Evolutionary conservation across 495 filamentous ascomycete genomes (phyloP), one percentile per base, ranked within the genome.

Genomic region (Letharia lupina): DNA sequence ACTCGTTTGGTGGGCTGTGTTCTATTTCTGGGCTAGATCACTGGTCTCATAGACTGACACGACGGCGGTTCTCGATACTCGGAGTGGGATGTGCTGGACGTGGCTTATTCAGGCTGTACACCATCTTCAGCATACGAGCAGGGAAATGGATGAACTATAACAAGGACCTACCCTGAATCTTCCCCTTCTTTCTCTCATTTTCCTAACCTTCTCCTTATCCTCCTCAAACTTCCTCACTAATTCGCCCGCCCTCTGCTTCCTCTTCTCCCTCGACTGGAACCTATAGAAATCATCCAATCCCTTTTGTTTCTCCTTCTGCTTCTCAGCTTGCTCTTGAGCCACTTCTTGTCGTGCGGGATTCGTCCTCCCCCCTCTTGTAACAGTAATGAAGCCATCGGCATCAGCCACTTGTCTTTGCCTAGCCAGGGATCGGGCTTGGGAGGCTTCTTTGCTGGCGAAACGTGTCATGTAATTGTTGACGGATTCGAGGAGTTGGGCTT

Each of bases 341-440:
- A 91, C 90, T 70, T 89, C 89, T 67, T 86, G 83, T 57, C 84
- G 79, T 23, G 90, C 90, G 12, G 89, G 87, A 16, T 89, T 91
- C 13, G 81, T 79, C 64, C 89, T 86, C 50, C 79, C 79, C 18
- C 92, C 93, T 64, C 88, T 82, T 6, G 87, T 89, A 40, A 98
- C 95, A 41, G 91, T 97, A 31, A 97, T 81, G 73, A 98, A 98
- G 13, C 94, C 94, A 76, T 98, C 95, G 72, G 91, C 91, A 73
- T 98, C 94, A 13, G 94, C 91, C 70, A 88, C 87, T 70, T 86
- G 83, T 57, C 89, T 82, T 66, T 84, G 77, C 64, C 81, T 80
- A 68, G 87, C 84, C 42, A 84, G 85, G 28, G 84, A 78, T 35
- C 84, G 84, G 58, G 80, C 80, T 31, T 86, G 84, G 57, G 87